phyloP scores from a whole-genome alignment of 495 filamentous ascomycete genomes.

The Hyaloscypha variabilis region DNA sequence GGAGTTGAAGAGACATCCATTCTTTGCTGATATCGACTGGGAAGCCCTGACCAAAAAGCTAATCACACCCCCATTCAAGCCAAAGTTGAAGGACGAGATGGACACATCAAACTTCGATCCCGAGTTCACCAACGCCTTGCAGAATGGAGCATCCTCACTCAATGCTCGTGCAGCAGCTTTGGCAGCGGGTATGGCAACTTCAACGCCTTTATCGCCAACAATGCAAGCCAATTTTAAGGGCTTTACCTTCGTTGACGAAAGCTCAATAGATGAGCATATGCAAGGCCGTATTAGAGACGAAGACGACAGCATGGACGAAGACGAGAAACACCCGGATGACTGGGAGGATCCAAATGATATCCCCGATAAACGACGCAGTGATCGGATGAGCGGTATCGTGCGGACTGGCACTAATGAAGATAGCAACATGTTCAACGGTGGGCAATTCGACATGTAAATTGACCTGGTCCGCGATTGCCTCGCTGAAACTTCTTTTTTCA shows the following conservation, averaged over 20 bases:
- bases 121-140: slow-evolving; percentile 92
- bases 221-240: slow-evolving; percentile 98
- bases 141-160: slow-evolving; percentile 74
- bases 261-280: slow-evolving; percentile 90
- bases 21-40: slow-evolving; percentile 96
- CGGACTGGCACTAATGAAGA: slow-evolving; percentile 66
- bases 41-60: slow-evolving; percentile 81
- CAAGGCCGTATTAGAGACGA: slow-evolving; percentile 66
- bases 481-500: slow-evolving; percentile 14
- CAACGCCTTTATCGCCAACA: slow-evolving; percentile 87
- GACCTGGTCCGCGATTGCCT: slow-evolving; percentile 1
- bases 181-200: slow-evolving; percentile 73
- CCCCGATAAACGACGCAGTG: slow-evolving; percentile 49
- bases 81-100: slow-evolving; percentile 89
- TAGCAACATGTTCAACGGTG: slow-evolving; percentile 72
- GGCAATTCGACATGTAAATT: slow-evolving; percentile 64
- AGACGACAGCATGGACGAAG: slow-evolving; percentile 66
- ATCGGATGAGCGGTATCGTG: slow-evolving; percentile 76
- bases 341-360: slow-evolving; percentile 43
- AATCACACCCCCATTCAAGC: slow-evolving; percentile 97
- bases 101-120: slow-evolving; percentile 99
- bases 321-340: slow-evolving; percentile 43
- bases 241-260: slow-evolving; percentile 98
- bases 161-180: slow-evolving; percentile 86
- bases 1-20: slow-evolving; percentile 91